A percentile compares a stretch with the other conserved stretches of the same genome.
Conservation (phyloP, 2,329 filamentous ascomycete species). For the Fusarium buxicola region DNA sequence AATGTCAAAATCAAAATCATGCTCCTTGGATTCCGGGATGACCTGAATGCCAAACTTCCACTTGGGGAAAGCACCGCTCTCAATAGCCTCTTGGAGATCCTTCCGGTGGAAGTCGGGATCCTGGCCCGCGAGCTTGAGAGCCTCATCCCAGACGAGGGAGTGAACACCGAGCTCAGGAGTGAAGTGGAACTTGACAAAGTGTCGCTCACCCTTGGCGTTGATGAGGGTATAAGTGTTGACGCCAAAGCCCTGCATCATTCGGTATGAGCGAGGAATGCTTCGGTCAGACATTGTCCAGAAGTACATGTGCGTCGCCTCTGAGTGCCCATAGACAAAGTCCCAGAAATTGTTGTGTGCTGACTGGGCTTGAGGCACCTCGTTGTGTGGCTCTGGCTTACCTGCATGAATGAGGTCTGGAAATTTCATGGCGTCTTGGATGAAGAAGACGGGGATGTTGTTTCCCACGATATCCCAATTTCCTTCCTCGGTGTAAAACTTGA, state of each 20-base stretch:
- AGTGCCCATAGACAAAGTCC: constrained; percentile 74
- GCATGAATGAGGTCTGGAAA: constrained; percentile 75
- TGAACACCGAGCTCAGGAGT: constrained; percentile 81
- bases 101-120: constrained; percentile 87
- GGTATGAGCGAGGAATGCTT: constrained; percentile 77
- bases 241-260: constrained; percentile 89
- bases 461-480: constrained; percentile 78
- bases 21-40: constrained; percentile 75
- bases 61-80: constrained; percentile 75
- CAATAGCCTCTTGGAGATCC: constrained; percentile 80
- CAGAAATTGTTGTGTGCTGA: constrained; percentile 80
- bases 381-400: constrained; percentile 77
- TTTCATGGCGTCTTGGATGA: constrained; percentile 81
- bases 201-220: constrained; percentile 74
- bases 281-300: constrained; percentile 84
- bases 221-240: constrained; percentile 81
- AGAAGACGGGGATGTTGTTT: constrained; percentile 81
- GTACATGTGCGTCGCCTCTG: constrained; percentile 81
- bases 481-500: constrained; percentile 75
- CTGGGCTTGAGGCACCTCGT: constrained; percentile 77
- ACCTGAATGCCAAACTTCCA: constrained; percentile 89
- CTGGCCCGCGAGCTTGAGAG: constrained; percentile 77
- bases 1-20: constrained; percentile 87
- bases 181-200: constrained; percentile 83
- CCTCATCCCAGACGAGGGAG: constrained; percentile 83